Evolutionary conservation across 2,329 filamentous ascomycete species (phyloP), one percentile per base, ranked within the genome.

Genomic region (Arachnomyces sp.): DNA sequence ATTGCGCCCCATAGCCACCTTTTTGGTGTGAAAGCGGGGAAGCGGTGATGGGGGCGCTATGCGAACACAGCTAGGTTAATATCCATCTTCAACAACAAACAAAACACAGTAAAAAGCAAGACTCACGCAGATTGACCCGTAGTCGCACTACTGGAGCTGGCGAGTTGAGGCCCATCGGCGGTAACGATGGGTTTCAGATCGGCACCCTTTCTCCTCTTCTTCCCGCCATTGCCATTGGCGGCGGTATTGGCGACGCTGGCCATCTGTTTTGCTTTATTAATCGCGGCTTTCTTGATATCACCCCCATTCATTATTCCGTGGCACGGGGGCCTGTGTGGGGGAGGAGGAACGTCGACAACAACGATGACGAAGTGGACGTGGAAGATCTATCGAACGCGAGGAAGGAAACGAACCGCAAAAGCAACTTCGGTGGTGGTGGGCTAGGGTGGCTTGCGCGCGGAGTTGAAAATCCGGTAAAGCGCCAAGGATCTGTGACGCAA

Each of bases 171-270:
- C 53, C 67, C 62, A 54, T 80, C 76, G 49, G 74, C 77, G 45
- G 77, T 81, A 59, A 81, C 76, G 60, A 82, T 81, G 54, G 77
- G 77, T 65, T 80, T 80, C 56, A 81, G 63, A 51, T 70, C 68
- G 55, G 77, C 73, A 48, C 73, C 74, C 66, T 81, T 81, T 65
- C 76, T 72, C 53, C 76, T 71, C 69, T 81, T 81, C 68, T 80
- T 80, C 54, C 72, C 71, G 54, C 68, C 70, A 59, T 70, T 76
- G 39, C 70, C 73, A 65, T 74, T 70, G 51, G 67, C 63, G 46
- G 64, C 58, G 45, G 60, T 59, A 31, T 31, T 37, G 48, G 65
- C 63, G 41, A 65, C 62, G 43, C 55, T 68, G 45, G 75, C 75
- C 58, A 78, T 76, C 60, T 78, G 74, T 63, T 81, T 81, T 43